Conservation (phyloP, 768 basidiomycete species). For the Polyporus arcularius region DNA sequence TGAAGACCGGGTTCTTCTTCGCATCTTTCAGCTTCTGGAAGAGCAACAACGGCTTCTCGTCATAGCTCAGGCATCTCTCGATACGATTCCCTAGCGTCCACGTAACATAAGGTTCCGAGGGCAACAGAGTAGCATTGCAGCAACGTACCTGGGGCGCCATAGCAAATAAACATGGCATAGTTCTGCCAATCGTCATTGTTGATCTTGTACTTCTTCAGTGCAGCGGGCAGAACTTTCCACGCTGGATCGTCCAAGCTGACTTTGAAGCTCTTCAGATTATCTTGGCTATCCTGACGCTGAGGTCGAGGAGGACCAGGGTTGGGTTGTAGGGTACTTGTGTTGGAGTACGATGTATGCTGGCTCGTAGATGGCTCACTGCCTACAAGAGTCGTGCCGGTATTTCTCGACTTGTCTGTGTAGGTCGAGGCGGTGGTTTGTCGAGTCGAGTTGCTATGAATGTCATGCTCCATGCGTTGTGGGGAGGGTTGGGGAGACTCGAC, state of each 20-base stretch:
- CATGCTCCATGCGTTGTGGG: conserved; percentile 77
- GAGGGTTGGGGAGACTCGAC: conserved; percentile 80
- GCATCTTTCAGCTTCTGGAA: conserved; percentile 98
- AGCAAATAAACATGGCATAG: conserved; percentile 99
- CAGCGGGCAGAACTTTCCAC: conserved; percentile 97
- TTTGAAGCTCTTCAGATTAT: conserved; percentile 92
- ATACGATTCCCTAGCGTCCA: conserved; percentile 61
- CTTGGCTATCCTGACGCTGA: conserved; percentile 61
- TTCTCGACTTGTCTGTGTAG: conserved; percentile 9
- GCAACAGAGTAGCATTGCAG: conserved; percentile 1
- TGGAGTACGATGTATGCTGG: conserved; percentile 11
- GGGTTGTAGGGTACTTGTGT: conserved; percentile 18
- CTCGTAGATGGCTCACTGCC: conserved; percentile 12
- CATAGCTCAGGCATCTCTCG: conserved; percentile 95
- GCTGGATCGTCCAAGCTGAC: conserved; percentile 98
- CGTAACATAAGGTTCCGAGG: background rate
- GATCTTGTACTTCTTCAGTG: conserved; percentile 98
- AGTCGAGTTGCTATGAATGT: conserved; percentile 36
- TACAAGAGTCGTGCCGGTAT: background rate
- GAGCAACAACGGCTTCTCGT: conserved; percentile 94
- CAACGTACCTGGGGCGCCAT: conserved; percentile 80
- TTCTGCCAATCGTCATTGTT: conserved; percentile 99
- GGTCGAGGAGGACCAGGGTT: conserved; percentile 43
- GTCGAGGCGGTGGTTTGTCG: conserved; percentile 8
- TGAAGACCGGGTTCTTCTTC: conserved; percentile 98